Conservation (phyloP, 2,329 filamentous ascomycete species). For the Mycosphaerella sp. region DNA sequence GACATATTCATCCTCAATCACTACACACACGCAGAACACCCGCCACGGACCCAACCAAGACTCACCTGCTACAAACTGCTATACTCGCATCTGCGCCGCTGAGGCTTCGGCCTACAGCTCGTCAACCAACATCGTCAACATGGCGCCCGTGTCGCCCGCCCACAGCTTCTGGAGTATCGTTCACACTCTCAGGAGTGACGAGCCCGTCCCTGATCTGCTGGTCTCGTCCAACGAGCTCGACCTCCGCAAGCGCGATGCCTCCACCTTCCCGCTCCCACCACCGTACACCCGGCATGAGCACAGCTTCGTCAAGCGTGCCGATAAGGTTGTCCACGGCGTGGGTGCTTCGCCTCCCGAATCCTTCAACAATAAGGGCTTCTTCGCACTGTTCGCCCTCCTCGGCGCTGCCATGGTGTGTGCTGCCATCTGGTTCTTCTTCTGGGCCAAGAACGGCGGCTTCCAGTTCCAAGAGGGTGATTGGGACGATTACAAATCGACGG, state of each 20-base stretch:
- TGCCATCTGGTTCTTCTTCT: slow-evolving; percentile 97
- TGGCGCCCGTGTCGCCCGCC: slow-evolving; percentile 27
- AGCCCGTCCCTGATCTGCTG: slow-evolving; percentile 27
- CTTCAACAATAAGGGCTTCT: slow-evolving; percentile 56
- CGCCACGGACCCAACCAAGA: background rate
- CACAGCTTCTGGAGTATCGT: slow-evolving; percentile 24
- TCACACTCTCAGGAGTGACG: slow-evolving; percentile 11
- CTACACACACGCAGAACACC: slow-evolving; percentile 5
- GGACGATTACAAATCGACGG: slow-evolving; percentile 97
- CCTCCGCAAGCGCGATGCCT: slow-evolving; percentile 18
- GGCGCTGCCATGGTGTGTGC: slow-evolving; percentile 67
- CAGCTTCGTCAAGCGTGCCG: slow-evolving; percentile 14
- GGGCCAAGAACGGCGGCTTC: slow-evolving; percentile 94
- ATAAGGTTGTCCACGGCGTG: slow-evolving; percentile 24
- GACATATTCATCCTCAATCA: background rate
- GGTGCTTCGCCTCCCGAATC: slow-evolving; percentile 35
- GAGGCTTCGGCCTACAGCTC: slow-evolving; percentile 31
- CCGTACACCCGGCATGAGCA: slow-evolving; percentile 10
- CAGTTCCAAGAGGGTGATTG: slow-evolving; percentile 79
- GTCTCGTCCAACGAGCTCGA: slow-evolving; percentile 28
- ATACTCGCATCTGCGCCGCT: slow-evolving; percentile 15
- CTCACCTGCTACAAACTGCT: background rate
- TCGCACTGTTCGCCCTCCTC: slow-evolving; percentile 80
- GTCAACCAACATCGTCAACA: slow-evolving; percentile 16
- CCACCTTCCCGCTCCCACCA: slow-evolving; percentile 2